phyloP scores from a whole-genome alignment of 192 early-diverging fungal species.

The Pecoramyces ruminantium region DNA sequence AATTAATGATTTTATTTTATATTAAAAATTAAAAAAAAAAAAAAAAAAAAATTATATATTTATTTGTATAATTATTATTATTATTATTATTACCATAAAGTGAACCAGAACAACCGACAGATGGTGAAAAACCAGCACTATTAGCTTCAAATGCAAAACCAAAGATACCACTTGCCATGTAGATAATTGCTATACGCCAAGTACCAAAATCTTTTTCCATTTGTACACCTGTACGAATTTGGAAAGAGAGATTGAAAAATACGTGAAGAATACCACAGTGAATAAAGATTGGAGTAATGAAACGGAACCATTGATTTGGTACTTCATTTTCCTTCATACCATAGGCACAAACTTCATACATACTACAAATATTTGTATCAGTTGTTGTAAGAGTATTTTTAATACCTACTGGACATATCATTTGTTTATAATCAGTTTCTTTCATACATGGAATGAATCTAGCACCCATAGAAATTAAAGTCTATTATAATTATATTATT shows the following conservation, averaged over 20 bases:
- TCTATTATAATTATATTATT: constrained; percentile 10
- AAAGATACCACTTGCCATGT: constrained; percentile 50
- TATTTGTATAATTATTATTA: too few relatives aligned
- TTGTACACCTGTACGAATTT: constrained; percentile 47
- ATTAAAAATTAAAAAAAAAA: too few relatives aligned
- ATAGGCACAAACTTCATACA: constrained; percentile 44
- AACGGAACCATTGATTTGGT: constrained; percentile 65
- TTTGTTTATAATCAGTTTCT: neutral
- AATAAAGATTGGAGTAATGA: constrained; percentile 64
- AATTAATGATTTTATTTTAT: neutral
- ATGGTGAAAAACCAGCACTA: constrained; percentile 19
- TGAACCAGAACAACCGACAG: constrained; percentile 33
- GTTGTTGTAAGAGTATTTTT: neutral
- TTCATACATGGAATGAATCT: constrained; percentile 68
- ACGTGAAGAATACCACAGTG: constrained; percentile 70
- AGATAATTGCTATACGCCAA: constrained; percentile 50
- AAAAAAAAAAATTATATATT: neutral
- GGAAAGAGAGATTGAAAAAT: constrained; percentile 53
- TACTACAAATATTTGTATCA: constrained; percentile 16
- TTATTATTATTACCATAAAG: constrained; percentile 17
- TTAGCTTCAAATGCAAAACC: constrained; percentile 70
- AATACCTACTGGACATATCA: constrained; percentile 24
- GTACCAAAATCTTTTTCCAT: constrained; percentile 62
- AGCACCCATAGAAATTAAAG: constrained; percentile 52
- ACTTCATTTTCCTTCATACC: constrained; percentile 16